These are phyloP conservation scores for Leishmania tarentolae DNA, from an alignment of 208 protist genomes.

Conservation along the genomic window DNA sequence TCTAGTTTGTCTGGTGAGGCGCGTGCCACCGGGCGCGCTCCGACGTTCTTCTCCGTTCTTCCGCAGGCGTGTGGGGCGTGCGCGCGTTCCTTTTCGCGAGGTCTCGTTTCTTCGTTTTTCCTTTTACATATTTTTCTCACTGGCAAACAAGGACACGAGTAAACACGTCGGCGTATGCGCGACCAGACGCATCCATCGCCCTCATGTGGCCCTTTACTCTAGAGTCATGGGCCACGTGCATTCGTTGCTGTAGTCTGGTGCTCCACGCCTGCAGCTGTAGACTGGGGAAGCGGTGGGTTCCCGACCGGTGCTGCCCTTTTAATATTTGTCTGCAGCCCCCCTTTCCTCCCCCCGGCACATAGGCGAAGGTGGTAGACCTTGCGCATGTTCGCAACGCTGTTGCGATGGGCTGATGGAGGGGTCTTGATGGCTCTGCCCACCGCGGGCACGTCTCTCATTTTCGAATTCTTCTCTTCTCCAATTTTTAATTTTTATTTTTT, in stretches of 20 bases:
- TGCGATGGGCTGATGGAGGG: not conserved
- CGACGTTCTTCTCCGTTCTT: not conserved
- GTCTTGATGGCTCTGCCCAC: too few relatives aligned
- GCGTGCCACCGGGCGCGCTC: not conserved
- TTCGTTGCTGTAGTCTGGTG: too few relatives aligned
- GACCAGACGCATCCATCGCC: not conserved
- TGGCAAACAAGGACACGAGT: conserved; percentile 14
- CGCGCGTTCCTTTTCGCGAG: conserved; percentile 1
- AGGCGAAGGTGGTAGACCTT: not conserved
- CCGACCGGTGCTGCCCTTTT: not conserved
- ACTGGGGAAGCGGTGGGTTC: not conserved
- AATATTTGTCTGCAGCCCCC: not conserved
- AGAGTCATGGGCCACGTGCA: not conserved
- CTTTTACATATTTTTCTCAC: conserved; percentile 20
- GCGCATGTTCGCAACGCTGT: not conserved
- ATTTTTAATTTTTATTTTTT: not conserved
- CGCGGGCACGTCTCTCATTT: not conserved
- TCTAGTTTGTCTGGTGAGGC: not conserved
- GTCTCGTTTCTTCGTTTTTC: conserved; percentile 22
- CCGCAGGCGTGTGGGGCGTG: not conserved
- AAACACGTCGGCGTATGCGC: not conserved
- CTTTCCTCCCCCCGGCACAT: too few relatives aligned
- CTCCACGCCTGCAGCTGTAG: not conserved
- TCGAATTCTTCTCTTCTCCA: too few relatives aligned
- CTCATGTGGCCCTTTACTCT: not conserved